Evolutionary conservation across 2,329 filamentous ascomycete species (phyloP).

Genomic region (Blastomyces percursus): DNA sequence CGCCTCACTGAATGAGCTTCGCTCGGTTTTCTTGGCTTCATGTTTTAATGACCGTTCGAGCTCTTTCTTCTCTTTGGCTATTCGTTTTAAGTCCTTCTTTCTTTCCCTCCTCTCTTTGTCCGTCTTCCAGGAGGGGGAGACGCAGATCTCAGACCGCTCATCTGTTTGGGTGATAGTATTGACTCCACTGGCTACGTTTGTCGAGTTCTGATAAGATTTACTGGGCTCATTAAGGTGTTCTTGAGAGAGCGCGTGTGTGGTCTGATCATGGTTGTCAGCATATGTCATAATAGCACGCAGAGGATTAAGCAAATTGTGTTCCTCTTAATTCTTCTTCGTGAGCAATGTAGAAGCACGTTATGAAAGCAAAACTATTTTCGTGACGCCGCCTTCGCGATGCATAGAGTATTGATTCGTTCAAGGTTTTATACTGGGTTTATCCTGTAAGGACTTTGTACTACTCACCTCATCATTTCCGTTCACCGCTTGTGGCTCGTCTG

Average conservation of each 20-base stretch:
- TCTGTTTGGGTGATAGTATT: background rate
- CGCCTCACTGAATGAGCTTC: conserved; percentile 7
- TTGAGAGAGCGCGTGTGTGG: background rate
- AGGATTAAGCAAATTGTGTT: background rate
- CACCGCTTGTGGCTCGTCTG: background rate
- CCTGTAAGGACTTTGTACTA: background rate
- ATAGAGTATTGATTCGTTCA: background rate
- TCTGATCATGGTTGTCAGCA: background rate
- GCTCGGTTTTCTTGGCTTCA: conserved; percentile 6
- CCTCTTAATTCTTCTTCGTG: background rate
- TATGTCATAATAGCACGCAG: background rate
- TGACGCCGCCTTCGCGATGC: background rate
- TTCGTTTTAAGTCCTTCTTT: conserved; percentile 12
- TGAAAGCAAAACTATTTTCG: background rate
- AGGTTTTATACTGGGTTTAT: background rate
- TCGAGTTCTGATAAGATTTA: no score
- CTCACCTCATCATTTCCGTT: background rate
- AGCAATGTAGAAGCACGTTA: background rate
- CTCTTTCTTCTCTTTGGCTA: conserved; percentile 14
- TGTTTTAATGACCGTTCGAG: conserved; percentile 12
- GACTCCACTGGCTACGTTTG: background rate
- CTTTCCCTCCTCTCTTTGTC: conserved; percentile 11
- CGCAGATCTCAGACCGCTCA: conserved; percentile 11
- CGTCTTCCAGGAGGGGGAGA: conserved; percentile 14
- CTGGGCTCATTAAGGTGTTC: background rate